Percentiles rank a stretch among this genome's conserved stretches.
phyloP scores from a whole-genome alignment of 2,329 filamentous ascomycete genomes.

The Penicillium crustosum region DNA sequence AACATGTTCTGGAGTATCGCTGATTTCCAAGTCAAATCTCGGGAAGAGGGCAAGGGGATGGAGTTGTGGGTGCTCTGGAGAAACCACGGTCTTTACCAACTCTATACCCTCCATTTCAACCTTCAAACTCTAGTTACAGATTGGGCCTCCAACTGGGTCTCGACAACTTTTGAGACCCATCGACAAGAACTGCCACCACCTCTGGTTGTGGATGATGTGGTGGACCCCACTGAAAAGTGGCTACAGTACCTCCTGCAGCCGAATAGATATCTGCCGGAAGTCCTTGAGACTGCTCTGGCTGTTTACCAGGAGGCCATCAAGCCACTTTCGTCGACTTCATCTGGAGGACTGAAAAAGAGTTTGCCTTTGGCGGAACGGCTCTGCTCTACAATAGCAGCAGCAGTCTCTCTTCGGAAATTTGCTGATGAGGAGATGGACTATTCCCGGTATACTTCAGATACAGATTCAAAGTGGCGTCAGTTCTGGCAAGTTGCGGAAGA shows the following conservation, averaged over 20 bases:
- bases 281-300: conserved; percentile 76
- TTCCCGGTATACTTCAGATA: conserved; percentile 69
- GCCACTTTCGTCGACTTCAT: conserved; percentile 34
- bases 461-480: conserved; percentile 81
- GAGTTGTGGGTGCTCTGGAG: conserved; percentile 79
- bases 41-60: conserved; percentile 55
- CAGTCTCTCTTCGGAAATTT: conserved; percentile 63
- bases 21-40: conserved; percentile 66
- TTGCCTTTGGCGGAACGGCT: conserved; percentile 72
- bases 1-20: conserved; percentile 77
- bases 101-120: conserved; percentile 72
- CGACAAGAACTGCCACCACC: conserved; percentile 55
- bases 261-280: conserved; percentile 74
- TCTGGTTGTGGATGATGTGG: conserved; percentile 63
- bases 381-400: conserved; percentile 68
- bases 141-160: conserved; percentile 70
- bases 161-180: conserved; percentile 62
- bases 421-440: conserved; percentile 69
- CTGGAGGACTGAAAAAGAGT: conserved; percentile 47
- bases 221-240: conserved; percentile 81
- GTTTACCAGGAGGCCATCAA: conserved; percentile 72
- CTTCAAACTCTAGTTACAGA: conserved; percentile 61
- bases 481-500: conserved; percentile 85
- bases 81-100: conserved; percentile 75
- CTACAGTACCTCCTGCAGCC: conserved; percentile 78